Percentiles rank a stretch among this genome's conserved stretches.
Conservation (phyloP, 202 grass and related monocot genomes). For the Carex sylvatica region DNA sequence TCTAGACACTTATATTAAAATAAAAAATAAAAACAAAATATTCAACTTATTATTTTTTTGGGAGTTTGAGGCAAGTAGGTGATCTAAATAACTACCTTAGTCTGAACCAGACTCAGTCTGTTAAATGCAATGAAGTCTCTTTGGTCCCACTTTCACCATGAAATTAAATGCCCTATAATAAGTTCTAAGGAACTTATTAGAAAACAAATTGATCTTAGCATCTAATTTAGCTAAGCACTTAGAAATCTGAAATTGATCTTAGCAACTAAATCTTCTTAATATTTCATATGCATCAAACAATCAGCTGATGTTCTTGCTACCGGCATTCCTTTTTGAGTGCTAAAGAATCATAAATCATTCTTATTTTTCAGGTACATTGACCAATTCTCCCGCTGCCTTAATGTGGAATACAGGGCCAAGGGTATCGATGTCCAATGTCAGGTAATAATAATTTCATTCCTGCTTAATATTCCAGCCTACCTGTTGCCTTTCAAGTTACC, state of each 20-base stretch:
- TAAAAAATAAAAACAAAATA: not conserved
- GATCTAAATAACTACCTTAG: slow-evolving; percentile 23
- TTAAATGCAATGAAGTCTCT: not conserved
- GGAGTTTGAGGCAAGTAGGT: slow-evolving; percentile 17
- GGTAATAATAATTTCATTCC: slow-evolving; percentile 37
- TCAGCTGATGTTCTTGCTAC: not conserved
- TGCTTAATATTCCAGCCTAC: not conserved
- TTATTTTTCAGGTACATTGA: slow-evolving; percentile 66
- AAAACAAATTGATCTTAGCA: not conserved
- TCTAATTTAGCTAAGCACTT: not conserved
- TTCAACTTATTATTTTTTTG: not conserved
- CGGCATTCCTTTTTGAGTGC: not conserved
- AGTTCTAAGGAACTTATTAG: not conserved
- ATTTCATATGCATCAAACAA: not conserved
- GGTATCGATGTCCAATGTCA: slow-evolving; percentile 98
- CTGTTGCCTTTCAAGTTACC: not conserved
- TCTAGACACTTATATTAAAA: not conserved
- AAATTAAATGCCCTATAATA: not conserved
- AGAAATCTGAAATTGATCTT: not conserved
- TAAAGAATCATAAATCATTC: slow-evolving; percentile 7
- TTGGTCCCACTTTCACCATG: slow-evolving; percentile 3
- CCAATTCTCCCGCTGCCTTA: slow-evolving; percentile 93
- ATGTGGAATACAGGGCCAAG: slow-evolving; percentile 92
- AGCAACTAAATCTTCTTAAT: not conserved
- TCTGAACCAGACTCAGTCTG: slow-evolving; percentile 5